Percentiles rank a stretch among this genome's conserved stretches.
phyloP scores from a whole-genome alignment of 805 yeast genomes.

The Candida jianshihensis region DNA sequence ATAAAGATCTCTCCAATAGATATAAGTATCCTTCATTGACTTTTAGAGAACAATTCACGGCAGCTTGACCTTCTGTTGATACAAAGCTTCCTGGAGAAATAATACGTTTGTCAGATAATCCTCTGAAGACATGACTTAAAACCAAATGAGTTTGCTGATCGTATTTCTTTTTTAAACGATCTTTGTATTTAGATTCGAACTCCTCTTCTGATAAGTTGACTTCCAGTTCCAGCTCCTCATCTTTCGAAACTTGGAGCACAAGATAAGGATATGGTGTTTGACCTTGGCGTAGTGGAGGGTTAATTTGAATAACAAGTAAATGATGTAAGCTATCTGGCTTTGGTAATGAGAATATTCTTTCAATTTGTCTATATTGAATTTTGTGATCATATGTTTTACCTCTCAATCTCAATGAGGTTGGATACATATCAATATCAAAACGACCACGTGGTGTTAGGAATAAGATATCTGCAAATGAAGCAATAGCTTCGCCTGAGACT shows the following conservation, averaged over 20 bases:
- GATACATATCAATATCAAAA: slow-evolving; percentile 92
- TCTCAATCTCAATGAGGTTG: slow-evolving; percentile 77
- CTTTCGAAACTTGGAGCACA: slow-evolving; percentile 81
- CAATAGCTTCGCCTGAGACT: slow-evolving; percentile 91
- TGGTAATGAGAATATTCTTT: slow-evolving; percentile 86
- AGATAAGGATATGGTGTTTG: slow-evolving; percentile 93
- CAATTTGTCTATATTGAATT: slow-evolving; percentile 82
- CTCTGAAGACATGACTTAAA: slow-evolving; percentile 80
- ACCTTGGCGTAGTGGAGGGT: slow-evolving; percentile 97
- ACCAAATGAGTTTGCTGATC: slow-evolving; percentile 85
- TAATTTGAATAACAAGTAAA: slow-evolving; percentile 80
- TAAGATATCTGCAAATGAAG: slow-evolving; percentile 82
- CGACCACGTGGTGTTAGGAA: slow-evolving; percentile 98
- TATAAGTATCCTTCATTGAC: slow-evolving; percentile 93
- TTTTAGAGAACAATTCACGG: slow-evolving; percentile 85
- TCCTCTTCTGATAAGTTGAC: slow-evolving; percentile 80
- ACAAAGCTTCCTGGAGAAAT: slow-evolving; percentile 78
- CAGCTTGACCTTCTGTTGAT: slow-evolving; percentile 74
- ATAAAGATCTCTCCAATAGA: slow-evolving; percentile 85
- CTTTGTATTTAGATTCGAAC: slow-evolving; percentile 67
- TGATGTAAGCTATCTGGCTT: slow-evolving; percentile 92
- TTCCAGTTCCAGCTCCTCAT: slow-evolving; percentile 88
- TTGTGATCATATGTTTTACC: slow-evolving; percentile 98
- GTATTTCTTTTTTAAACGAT: slow-evolving; percentile 62
- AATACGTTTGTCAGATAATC: slow-evolving; percentile 81